A percentile compares a stretch with the other conserved stretches of the same genome.
phyloP scores from a whole-genome alignment of 2,329 filamentous ascomycete genomes.

The Fonsecaea nubica region DNA sequence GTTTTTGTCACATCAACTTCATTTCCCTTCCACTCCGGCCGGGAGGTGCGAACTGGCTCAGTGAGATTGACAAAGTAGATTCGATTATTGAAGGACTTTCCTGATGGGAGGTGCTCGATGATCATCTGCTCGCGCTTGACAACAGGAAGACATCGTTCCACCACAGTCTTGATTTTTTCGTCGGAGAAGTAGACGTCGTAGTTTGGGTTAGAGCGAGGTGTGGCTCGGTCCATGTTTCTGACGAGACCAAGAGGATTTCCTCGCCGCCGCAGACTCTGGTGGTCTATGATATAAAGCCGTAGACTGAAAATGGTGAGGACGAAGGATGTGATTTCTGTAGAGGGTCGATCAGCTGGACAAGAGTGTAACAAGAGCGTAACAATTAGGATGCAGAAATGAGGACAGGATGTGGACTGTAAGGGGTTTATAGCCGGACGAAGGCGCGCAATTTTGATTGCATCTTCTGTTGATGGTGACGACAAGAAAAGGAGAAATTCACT shows the following conservation, averaged over 20 bases:
- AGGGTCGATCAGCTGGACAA: not conserved
- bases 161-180: conserved; percentile 32
- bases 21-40: conserved; percentile 23
- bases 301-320: not conserved
- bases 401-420: not conserved
- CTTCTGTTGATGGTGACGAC: not conserved
- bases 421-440: conserved; percentile 14
- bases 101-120: conserved; percentile 28
- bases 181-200: conserved; percentile 35
- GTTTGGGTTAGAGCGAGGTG: conserved; percentile 33
- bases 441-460: conserved; percentile 16
- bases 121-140: conserved; percentile 29
- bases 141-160: conserved; percentile 28
- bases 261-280: conserved; percentile 10
- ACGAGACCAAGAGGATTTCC: not conserved
- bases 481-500: not conserved
- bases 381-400: too few relatives aligned
- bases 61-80: conserved; percentile 37
- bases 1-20: conserved; percentile 18
- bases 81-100: conserved; percentile 38
- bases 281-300: not conserved
- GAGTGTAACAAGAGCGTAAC: not conserved
- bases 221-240: conserved; percentile 17
- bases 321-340: not conserved
- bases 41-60: conserved; percentile 14